Evolutionary conservation across 1,284 basidiomycete species (phyloP), one percentile per base, ranked within the genome.

Genomic region (Heterobasidion irregulare): DNA sequence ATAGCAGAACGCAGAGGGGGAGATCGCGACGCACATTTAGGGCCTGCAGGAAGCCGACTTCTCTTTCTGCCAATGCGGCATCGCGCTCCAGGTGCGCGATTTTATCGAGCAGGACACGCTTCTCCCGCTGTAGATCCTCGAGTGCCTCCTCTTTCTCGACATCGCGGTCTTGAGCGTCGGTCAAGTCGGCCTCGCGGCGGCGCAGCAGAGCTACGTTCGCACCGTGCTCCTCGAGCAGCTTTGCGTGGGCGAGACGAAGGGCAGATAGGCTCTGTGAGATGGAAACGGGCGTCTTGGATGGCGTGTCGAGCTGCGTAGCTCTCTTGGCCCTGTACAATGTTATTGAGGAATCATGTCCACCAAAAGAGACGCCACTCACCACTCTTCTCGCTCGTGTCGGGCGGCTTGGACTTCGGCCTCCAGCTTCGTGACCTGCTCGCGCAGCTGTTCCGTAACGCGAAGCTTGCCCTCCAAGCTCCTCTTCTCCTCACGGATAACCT

Each of bases 401-500:
- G 75, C 75, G 0, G 79, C 80, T 32, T 84, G 80, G 6, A 87
- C 68, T 61, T 89, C 84, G 0, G 76, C 80, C 62, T 88, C 83
- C 33, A 86, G 66, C 48, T 70, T 70, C 2, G 79, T 78, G 0
- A 85, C 75, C 61, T 75, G 74, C 59, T 79, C 77, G 13, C 84
- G 72, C 54, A 89, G 65, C 41, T 77, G 76, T 8, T 88, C 84
- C 41, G 80, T 68, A 1, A 70, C 72, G 12, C 64, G 65, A 6
- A 85, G 66, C 61, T 80, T 85, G 16, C 70, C 66, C 64, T 90
- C 83, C 46, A 92, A 67, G 0, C 77, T 74, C 12, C 82, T 74
- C 60, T 89, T 90, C 68, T 91, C 84, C 65, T 92, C 90, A 51
- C 79, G 75, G 47, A 92, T 65, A 0, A 92, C 81, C 59, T 89